These are phyloP conservation scores for Pestalotiopsis sp. DNA, from an alignment of 2,329 filamentous ascomycete species.

Conservation along the genomic window DNA sequence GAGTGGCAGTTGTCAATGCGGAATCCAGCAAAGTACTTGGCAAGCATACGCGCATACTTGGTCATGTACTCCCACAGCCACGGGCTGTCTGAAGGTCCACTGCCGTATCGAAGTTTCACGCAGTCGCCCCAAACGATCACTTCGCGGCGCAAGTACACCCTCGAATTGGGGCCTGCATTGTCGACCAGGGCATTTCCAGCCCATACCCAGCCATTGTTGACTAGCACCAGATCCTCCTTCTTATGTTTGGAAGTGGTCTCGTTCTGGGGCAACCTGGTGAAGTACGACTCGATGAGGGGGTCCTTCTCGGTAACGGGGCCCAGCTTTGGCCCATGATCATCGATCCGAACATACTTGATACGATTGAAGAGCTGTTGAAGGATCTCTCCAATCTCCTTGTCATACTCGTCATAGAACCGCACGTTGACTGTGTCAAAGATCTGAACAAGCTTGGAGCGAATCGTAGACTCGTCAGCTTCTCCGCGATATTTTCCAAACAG, in stretches of 20 bases:
- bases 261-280: constrained; percentile 83
- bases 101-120: constrained; percentile 92
- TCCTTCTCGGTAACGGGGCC: constrained; percentile 75
- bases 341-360: constrained; percentile 92
- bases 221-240: constrained; percentile 75
- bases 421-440: constrained; percentile 85
- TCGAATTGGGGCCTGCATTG: constrained; percentile 85
- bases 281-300: constrained; percentile 91
- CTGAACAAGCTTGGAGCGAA: constrained; percentile 55
- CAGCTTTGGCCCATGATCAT: constrained; percentile 84
- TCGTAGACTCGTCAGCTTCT: constrained; percentile 50
- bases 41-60: constrained; percentile 85
- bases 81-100: constrained; percentile 77
- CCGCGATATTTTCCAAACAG: constrained; percentile 68
- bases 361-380: constrained; percentile 91
- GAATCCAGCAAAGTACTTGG: constrained; percentile 92
- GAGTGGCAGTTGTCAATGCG: constrained; percentile 98
- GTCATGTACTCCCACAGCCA: constrained; percentile 97
- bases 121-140: constrained; percentile 99
- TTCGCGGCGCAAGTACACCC: constrained; percentile 91
- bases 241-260: constrained; percentile 75
- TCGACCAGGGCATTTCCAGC: constrained; percentile 92
- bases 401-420: constrained; percentile 88
- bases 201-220: constrained; percentile 99
- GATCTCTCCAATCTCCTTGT: constrained; percentile 78